Conservation (phyloP, 2,329 filamentous ascomycete genomes). For the Fulvia fulva region DNA sequence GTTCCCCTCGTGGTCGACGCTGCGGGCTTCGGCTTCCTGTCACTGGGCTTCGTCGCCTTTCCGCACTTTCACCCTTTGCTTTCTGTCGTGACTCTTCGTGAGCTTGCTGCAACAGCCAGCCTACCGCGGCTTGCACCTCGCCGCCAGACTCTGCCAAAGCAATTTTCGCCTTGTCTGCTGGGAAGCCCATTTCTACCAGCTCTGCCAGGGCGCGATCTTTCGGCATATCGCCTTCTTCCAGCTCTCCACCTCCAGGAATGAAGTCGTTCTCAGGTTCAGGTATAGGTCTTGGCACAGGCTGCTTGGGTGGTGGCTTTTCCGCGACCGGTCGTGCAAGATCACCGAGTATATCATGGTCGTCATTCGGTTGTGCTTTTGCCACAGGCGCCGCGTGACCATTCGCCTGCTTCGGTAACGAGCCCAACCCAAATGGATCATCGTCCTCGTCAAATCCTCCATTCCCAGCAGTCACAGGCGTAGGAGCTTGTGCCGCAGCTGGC, state of each 20-base stretch:
- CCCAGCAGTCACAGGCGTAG: not conserved
- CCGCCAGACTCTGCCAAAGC: conserved; percentile 77
- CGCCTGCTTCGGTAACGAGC: conserved; percentile 28
- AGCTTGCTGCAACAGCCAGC: conserved; percentile 86
- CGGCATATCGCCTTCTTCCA: conserved; percentile 13
- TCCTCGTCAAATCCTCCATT: conserved; percentile 50
- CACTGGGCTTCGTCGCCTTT: conserved; percentile 18
- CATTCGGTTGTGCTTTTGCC: conserved; percentile 9
- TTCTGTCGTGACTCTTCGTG: conserved; percentile 79
- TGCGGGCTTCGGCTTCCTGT: conserved; percentile 21
- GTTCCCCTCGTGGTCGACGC: conserved; percentile 32
- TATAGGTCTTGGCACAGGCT: conserved; percentile 3
- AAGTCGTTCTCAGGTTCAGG: conserved; percentile 5
- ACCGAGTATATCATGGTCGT: conserved; percentile 62
- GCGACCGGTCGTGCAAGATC: conserved; percentile 57
- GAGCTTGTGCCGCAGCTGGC: conserved; percentile 26
- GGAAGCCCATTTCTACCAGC: conserved; percentile 91
- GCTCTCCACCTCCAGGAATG: conserved; percentile 3
- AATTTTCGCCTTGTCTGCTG: conserved; percentile 73
- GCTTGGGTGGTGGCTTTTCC: conserved; percentile 34
- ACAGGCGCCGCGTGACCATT: conserved; percentile 24
- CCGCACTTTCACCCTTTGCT: conserved; percentile 37
- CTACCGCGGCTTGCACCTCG: conserved; percentile 81
- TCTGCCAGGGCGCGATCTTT: conserved; percentile 76
- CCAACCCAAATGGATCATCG: conserved; percentile 84